A percentile compares a stretch with the other conserved stretches of the same genome.
Conservation (phyloP, 2,329 filamentous ascomycete species). For the Fusarium hostae region DNA sequence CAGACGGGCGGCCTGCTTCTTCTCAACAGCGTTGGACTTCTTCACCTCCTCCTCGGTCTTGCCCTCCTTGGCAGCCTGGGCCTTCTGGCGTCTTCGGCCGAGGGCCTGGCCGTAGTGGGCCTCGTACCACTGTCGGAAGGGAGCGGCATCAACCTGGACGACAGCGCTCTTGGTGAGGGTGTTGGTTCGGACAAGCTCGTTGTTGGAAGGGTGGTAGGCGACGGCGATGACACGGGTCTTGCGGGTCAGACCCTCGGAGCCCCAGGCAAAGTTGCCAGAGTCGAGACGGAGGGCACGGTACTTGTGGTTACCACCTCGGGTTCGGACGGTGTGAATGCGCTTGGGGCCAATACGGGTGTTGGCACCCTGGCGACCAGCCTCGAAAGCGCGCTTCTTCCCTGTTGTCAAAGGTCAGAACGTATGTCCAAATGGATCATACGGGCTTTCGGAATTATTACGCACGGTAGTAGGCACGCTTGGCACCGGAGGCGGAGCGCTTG, state of each 20-base stretch:
- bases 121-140: conserved; percentile 99
- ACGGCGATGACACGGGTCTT: conserved; percentile 99
- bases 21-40: conserved; percentile 96
- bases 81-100: conserved; percentile 91
- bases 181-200: conserved; percentile 99
- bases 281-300: conserved; percentile 99
- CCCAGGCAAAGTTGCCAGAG: conserved; percentile 99
- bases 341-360: conserved; percentile 99
- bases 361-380: conserved; percentile 98
- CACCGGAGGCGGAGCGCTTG: conserved; percentile 99
- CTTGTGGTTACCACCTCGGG: conserved; percentile 98
- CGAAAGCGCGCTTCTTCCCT: conserved; percentile 98
- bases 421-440: conserved; percentile 68
- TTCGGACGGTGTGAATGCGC: conserved; percentile 96
- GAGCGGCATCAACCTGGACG: conserved; percentile 97
- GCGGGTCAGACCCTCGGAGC: conserved; percentile 96
- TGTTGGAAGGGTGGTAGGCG: conserved; percentile 99
- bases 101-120: conserved; percentile 95
- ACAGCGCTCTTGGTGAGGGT: conserved; percentile 99
- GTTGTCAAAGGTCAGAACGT: conserved; percentile 79
- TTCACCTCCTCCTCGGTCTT: conserved; percentile 77
- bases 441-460: conserved; percentile 73
- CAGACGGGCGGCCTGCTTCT: conserved; percentile 93
- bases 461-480: conserved; percentile 95
- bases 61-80: conserved; percentile 69